phyloP scores from a whole-genome alignment of 257 asterid species.

The Fraxinus quadrangulata region DNA sequence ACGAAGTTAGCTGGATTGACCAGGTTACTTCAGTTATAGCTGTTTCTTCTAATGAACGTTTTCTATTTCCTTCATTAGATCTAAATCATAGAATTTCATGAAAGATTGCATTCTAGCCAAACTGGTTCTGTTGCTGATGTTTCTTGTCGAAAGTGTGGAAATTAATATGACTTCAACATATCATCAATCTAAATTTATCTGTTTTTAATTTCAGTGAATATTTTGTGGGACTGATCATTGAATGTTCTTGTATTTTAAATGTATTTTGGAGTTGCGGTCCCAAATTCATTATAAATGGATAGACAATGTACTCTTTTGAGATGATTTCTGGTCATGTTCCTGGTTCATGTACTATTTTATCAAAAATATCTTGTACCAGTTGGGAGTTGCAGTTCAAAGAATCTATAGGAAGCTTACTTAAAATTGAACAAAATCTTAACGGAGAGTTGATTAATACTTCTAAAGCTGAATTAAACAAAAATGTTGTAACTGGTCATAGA shows the following conservation, averaged over 20 bases:
- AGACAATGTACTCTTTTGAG: not conserved
- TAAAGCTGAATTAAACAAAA: not conserved
- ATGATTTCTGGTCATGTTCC: not conserved
- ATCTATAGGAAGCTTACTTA: not conserved
- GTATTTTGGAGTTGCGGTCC: not conserved
- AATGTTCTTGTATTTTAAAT: not conserved
- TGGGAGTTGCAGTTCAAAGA: not conserved
- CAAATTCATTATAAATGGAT: not conserved
- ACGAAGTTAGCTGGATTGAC: slow-evolving; percentile 95
- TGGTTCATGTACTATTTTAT: not conserved
- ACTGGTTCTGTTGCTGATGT: not conserved
- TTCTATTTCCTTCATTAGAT: slow-evolving; percentile 2
- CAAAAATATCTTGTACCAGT: not conserved
- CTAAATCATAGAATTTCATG: not conserved
- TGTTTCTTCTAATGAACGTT: slow-evolving; percentile 13
- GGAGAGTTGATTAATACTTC: not conserved
- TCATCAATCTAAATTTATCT: not conserved
- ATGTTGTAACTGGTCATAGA: not conserved
- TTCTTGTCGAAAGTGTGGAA: not conserved
- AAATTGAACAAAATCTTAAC: not conserved
- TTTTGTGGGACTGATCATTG: not conserved
- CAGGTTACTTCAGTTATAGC: slow-evolving; percentile 47
- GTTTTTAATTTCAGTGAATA: not conserved
- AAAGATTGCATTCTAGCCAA: not conserved
- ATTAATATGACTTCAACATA: not conserved